Base-by-base conservation (phyloP, 1,284 basidiomycete genomes). In the Trichosporon ovoides region DNA sequence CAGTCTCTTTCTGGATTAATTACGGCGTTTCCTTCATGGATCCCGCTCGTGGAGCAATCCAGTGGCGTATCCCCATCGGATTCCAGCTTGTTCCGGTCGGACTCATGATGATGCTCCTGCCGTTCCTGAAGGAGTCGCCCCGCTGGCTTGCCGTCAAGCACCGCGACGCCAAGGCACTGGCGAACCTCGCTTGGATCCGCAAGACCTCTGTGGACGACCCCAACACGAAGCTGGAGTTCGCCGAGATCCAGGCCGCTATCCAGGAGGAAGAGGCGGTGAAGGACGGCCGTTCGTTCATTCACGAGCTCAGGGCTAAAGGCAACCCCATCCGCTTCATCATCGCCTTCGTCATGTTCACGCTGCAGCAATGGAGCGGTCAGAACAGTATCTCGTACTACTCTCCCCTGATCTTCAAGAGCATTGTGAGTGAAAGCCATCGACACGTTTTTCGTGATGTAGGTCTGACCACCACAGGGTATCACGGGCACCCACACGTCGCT, bases 281-380 rank as follows among this genome's bases (percentile, higher is more conserved):
- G 37, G 46, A 48, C 10, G 71, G 69, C 37, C 57, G 75, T 9
- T 70, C 79, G 14, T 67, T 82, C 60, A n/a, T 48, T 14, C 82
- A 79, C 61, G 87, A 89, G 57, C 37, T 88, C 77, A 79, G 87
- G 51, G 84, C 84, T 19, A 87, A 86, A 69, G 87, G 87, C 48
- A 89, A 89, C 75, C 82, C 83, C 37, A 76, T 85, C 55, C 82
- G 86, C 52, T 87, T 88, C 76, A 77, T 84, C 49, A 86, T 88
- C 62, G 86, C 82, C 4, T 69, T 75, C 40, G 62, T 83, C 38
- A 77, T 83, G 55, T 81, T 82, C 68, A 71, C 80, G 55, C 77
- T 87, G 13, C 86, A 87, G 73, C 85, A 87, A 71, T 87, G 83
- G 83, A 80, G 79, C 36, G 86, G 80, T 12, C 81, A 82, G 68